Percentiles rank a stretch among this genome's conserved stretches.
These are phyloP conservation scores for Pseudozyma sp. DNA, from an alignment of 1,284 basidiomycete species.

Conservation along the genomic window DNA sequence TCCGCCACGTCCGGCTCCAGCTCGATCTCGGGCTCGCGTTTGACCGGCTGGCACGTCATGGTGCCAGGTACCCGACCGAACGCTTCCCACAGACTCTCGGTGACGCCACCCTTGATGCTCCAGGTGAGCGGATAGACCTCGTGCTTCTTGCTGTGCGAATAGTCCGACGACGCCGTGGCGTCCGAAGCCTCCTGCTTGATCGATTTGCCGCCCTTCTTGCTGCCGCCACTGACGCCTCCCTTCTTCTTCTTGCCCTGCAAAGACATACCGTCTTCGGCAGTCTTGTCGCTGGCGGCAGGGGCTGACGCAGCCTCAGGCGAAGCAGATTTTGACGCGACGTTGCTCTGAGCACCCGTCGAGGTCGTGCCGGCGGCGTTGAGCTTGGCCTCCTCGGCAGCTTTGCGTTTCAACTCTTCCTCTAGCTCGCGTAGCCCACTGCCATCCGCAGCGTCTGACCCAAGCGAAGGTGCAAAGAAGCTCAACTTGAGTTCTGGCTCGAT, in stretches of 20 bases:
- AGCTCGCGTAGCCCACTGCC: conserved; percentile 53
- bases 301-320: conserved; percentile 21
- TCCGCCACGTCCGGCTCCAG: conserved; percentile 54
- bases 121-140: conserved; percentile 58
- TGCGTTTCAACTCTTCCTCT: conserved; percentile 42
- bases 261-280: conserved; percentile 7
- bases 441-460: conserved; percentile 59
- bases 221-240: conserved; percentile 6
- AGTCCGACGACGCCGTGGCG: conserved; percentile 7
- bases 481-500: conserved; percentile 51
- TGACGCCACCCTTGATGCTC: conserved; percentile 49
- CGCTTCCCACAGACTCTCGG: conserved; percentile 63
- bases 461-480: conserved; percentile 58
- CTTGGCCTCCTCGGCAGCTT: conserved; percentile 40
- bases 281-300: conserved; percentile 13
- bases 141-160: conserved; percentile 45
- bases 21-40: conserved; percentile 52
- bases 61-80: conserved; percentile 59
- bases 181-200: conserved; percentile 24
- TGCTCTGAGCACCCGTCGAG: conserved; percentile 8
- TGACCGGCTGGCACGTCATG: conserved; percentile 52
- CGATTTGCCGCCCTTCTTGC: conserved; percentile 37
- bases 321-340: conserved; percentile 10
- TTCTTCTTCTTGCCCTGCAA: conserved; percentile 33
- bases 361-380: conserved; percentile 16